Evolutionary conservation across 805 yeast species (phyloP).

Genomic region (Candida patagonica): DNA sequence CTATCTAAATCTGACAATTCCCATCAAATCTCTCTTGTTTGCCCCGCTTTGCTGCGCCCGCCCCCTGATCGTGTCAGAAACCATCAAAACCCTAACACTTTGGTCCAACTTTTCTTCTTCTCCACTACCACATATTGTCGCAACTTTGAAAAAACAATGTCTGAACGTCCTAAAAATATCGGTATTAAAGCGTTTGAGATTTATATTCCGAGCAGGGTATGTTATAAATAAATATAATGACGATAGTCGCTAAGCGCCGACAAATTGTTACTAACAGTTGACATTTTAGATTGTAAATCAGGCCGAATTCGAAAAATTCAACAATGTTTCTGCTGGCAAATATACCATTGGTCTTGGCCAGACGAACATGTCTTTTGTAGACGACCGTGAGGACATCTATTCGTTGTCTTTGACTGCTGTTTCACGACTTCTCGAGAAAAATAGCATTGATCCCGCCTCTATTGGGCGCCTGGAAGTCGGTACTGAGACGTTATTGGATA

Average conservation of each 20-base stretch:
- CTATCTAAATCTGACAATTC: too few relatives aligned
- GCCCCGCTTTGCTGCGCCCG: background rate
- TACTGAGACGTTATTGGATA: slow-evolving; percentile 93
- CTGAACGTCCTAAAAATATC: slow-evolving; percentile 64
- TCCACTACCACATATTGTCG: too few relatives aligned
- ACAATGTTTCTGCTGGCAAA: slow-evolving; percentile 86
- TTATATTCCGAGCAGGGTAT: slow-evolving; percentile 70
- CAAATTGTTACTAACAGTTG: too few relatives aligned
- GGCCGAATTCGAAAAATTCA: slow-evolving; percentile 73
- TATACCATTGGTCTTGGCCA: slow-evolving; percentile 98
- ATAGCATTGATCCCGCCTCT: slow-evolving; percentile 67
- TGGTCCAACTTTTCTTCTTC: too few relatives aligned
- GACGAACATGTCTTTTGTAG: slow-evolving; percentile 94
- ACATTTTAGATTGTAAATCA: slow-evolving; percentile 53
- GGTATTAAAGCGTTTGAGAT: slow-evolving; percentile 96
- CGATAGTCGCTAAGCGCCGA: too few relatives aligned
- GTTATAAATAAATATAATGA: slow-evolving; percentile 17
- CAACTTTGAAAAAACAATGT: too few relatives aligned
- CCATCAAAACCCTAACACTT: too few relatives aligned
- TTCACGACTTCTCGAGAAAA: slow-evolving; percentile 65
- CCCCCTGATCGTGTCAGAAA: too few relatives aligned
- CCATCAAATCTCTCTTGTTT: background rate
- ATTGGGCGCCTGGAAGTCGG: slow-evolving; percentile 97
- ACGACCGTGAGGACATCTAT: slow-evolving; percentile 95
- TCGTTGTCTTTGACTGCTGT: slow-evolving; percentile 89